A percentile compares a stretch with the other conserved stretches of the same genome.
phyloP scores from a whole-genome alignment of 306 rosid species.

The Vigna radiata region DNA sequence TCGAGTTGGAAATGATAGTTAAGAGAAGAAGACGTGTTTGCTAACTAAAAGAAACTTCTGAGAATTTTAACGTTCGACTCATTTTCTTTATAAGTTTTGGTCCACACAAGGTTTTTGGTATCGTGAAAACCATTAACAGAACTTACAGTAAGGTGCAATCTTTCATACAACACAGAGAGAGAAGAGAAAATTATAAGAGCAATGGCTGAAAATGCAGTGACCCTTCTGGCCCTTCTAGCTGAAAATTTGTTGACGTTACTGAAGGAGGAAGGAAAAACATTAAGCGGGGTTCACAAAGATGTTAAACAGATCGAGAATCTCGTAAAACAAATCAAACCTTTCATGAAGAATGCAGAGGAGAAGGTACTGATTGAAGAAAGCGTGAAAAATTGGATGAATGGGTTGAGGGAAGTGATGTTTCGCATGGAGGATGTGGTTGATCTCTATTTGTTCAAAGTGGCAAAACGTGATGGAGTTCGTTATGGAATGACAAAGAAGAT shows the following conservation, averaged over 20 bases:
- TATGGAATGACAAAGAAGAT: neutral
- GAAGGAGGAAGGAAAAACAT: neutral
- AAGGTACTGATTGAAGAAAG: neutral
- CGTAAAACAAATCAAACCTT: neutral
- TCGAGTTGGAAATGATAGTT: too few relatives aligned
- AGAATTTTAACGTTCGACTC: too few relatives aligned
- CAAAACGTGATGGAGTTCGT: neutral
- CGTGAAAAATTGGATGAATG: neutral
- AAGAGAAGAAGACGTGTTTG: too few relatives aligned
- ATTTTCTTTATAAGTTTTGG: neutral
- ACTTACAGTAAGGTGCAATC: too few relatives aligned
- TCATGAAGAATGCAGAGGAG: constrained; percentile 23
- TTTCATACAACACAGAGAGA: too few relatives aligned
- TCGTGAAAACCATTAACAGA: neutral
- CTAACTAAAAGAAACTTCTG: too few relatives aligned
- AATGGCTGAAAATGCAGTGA: constrained; percentile 19
- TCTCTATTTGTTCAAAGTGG: neutral
- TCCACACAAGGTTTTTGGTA: too few relatives aligned
- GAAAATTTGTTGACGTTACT: neutral
- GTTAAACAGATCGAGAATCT: neutral
- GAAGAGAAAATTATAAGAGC: neutral
- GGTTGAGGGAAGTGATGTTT: neutral
- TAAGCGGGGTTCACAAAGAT: neutral
- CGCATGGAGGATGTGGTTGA: constrained; percentile 1
- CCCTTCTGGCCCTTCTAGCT: neutral